Base-by-base conservation (phyloP, 2,329 filamentous ascomycete genomes). In the Fusarium sp. region DNA sequence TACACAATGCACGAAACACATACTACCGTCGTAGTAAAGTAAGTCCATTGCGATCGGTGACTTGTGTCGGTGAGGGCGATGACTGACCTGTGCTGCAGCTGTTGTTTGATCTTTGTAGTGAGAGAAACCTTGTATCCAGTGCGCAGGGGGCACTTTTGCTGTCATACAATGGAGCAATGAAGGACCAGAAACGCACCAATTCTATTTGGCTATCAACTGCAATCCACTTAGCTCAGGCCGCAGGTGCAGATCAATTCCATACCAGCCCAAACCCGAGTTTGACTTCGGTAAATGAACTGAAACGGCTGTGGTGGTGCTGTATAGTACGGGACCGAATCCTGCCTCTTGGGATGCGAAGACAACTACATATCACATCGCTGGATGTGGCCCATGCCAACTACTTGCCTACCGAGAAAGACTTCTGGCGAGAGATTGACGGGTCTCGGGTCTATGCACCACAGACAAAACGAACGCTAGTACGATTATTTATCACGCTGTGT, bases 291-390 rank as follows among this genome's bases (percentile, higher is more conserved):
- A 70, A 51, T 18, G 41, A 57, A 19, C 46, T 73, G 14, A 73
- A 73, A 35, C 52, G 70, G 8, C 60, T 73, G 14, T 73, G 68
- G 68, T 71, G 70, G 64, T 73, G 70, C 21, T 73, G 70, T 21
- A 69, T 73, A 31, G 58, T 73, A 23, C 68, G 64, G 27, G 70
- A 72, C n/a, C 39, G 70, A 11, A 72, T 71, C 8, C 18, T 72
- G 8, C 66, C 66, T 25, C 58, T 71, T 2, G 66, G 69, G 5
- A 59, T 71, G 10, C 58, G 69, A 31, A 31, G 69, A 25, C 66
- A 70, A n/a, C 27, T 71, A 11, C 61, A 71, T 16, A 69, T 71
- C 10, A 31, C 61, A 12, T 56, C 55, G 11, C 51, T 55, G 4
- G 70, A 68, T 35, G 19, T 45, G 23, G 27, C 33, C 3, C 37